phyloP scores from a whole-genome alignment of 345 rosid species.

The Viola odorata region DNA sequence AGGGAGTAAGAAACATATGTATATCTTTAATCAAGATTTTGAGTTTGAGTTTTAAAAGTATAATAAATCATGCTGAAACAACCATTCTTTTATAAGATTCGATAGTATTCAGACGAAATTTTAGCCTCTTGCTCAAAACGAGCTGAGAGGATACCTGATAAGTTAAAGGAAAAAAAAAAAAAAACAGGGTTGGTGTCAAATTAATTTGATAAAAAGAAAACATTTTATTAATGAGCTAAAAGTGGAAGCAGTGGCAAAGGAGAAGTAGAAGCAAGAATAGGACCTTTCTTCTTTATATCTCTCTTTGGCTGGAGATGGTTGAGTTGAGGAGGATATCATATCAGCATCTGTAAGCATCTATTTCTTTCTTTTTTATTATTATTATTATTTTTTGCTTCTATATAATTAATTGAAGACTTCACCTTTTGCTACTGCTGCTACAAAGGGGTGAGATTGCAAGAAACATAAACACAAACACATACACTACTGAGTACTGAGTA shows the following conservation, averaged over 20 bases:
- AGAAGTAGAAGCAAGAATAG: slow-evolving; percentile 39
- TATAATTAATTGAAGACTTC: background rate
- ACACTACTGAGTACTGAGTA: background rate
- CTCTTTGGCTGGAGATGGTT: slow-evolving; percentile 14
- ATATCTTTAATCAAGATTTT: too few species aligned
- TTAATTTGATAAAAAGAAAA: slow-evolving; percentile 6
- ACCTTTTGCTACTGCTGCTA: background rate
- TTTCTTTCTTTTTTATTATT: slow-evolving; percentile 11
- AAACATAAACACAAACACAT: slow-evolving; percentile 1
- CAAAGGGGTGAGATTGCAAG: too few species aligned
- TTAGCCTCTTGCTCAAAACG: too few species aligned
- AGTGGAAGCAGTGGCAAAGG: slow-evolving; percentile 34
- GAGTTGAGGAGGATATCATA: slow-evolving; percentile 26
- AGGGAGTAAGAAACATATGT: too few species aligned
- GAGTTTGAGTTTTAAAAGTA: too few species aligned
- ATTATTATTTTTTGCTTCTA: background rate
- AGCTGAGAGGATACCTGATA: background rate
- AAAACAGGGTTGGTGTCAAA: background rate
- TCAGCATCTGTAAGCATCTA: slow-evolving; percentile 16
- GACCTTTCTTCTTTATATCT: slow-evolving; percentile 31
- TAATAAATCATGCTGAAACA: too few species aligned
- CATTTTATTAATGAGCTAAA: slow-evolving; percentile 28
- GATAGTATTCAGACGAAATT: too few species aligned
- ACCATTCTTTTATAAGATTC: too few species aligned
- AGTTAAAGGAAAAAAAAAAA: background rate